Base-by-base conservation (phyloP, 352 stramenopile genomes). In the Phytophthora lateralis region DNA sequence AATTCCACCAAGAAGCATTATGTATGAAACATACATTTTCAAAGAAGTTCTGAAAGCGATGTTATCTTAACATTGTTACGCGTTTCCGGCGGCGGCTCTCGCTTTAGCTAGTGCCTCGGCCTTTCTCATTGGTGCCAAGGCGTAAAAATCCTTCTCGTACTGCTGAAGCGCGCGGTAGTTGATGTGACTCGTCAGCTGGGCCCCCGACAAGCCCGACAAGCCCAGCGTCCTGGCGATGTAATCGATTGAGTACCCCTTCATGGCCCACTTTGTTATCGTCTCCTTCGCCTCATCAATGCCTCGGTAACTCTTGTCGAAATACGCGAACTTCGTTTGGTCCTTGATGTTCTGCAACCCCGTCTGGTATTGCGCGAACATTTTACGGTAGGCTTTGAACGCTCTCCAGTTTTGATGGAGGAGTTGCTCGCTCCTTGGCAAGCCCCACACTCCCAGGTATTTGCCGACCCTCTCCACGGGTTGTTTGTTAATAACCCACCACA, bases 361-460 rank as follows among this genome's bases (percentile, higher is more conserved):
- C 24, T 18, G 0, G 21, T 18, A 35, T n/a, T 27, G 24, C 0
- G 6, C 8, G 27, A 42, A 49, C 50, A 32, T 49, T 29, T 58
- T 58, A 9, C 18, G 15, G 26, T 58, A 58, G 17, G 18, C 45
- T 8, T 24, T 48, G 26, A 42, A 49, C 38, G 50, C 50, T 42
- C 26, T 58, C 50, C 50, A 49, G 38, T 58, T 58, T 6, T 41
- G n/a, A 17, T 29, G 14, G 12, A 47, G 2, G 8, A 57, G 26
- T n/a, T 35, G 35, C 5, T 48, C n/a, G 14, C 17, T 57, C 4
- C 6, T n/a, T 15, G 34, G 26, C 49, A 57, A 45, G 4, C 35
- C n/a, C 49, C 34, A 37, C 24, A 57, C 24, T 0, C n/a, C 14
- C n/a, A 57, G 26, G 3, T 34, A 37, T 24, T 48, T 39, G 6